These are phyloP conservation scores for Cytospora schulzeri DNA, from an alignment of 2,329 filamentous ascomycete species.

Conservation along the genomic window DNA sequence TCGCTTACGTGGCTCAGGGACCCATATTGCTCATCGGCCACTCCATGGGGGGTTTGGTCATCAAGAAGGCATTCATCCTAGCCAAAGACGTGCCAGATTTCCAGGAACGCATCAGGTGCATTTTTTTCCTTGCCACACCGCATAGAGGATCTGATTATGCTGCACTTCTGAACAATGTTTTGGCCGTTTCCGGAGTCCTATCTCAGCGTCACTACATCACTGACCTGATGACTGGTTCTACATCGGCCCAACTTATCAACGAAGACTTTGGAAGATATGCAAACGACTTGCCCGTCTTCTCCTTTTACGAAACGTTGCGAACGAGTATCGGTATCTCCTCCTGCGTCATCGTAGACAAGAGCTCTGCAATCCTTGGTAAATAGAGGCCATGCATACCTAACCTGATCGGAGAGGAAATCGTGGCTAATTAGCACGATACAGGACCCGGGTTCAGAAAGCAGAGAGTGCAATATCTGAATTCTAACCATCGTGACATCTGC, in stretches of 20 bases:
- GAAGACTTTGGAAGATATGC: constrained; percentile 37
- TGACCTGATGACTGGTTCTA: constrained; percentile 33
- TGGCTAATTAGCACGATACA: background rate
- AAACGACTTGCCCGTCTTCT: constrained; percentile 35
- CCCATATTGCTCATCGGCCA: constrained; percentile 36
- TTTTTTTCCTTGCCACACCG: constrained; percentile 42
- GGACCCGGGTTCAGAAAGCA: constrained; percentile 33
- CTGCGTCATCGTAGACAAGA: constrained; percentile 36
- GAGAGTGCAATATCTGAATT: constrained; percentile 32
- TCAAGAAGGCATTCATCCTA: constrained; percentile 38
- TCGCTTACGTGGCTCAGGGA: constrained; percentile 16
- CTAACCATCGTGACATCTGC: constrained; percentile 38
- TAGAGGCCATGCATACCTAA: too few relatives aligned
- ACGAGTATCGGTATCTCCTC: constrained; percentile 32
- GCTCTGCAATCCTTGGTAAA: constrained; percentile 39
- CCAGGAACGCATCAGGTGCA: constrained; percentile 32
- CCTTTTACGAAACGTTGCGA: constrained; percentile 40
- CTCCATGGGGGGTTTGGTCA: constrained; percentile 38
- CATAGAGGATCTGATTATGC: constrained; percentile 39
- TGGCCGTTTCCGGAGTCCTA: constrained; percentile 29
- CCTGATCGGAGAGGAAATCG: too few relatives aligned
- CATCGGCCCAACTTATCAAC: constrained; percentile 36
- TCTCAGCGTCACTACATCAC: constrained; percentile 32
- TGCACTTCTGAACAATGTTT: constrained; percentile 33
- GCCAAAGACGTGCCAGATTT: constrained; percentile 29